Evolutionary conservation across 768 basidiomycete species (phyloP), one percentile per base, ranked within the genome.

Genomic region (Xanthoconium purpureum): DNA sequence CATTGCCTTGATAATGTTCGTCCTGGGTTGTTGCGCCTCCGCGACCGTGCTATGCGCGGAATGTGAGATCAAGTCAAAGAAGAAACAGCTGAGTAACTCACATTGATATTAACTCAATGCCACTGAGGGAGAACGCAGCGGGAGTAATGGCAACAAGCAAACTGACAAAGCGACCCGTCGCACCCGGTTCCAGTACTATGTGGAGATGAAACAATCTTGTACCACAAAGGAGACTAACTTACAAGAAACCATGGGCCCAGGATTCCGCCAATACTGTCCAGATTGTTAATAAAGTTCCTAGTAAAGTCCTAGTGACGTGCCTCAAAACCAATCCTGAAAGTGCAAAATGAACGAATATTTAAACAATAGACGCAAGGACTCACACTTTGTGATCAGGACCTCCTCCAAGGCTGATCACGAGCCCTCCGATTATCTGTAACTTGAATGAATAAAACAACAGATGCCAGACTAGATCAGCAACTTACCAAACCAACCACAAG

Each of bases 1-100:
- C 49, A 91, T 84, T 24, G 90, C 89, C 66, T 84, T 89, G 24
- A 83, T 76, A 60, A 94, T 89, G 64, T 89, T 91, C 32, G 85
- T 84, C 37, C 89, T 82, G 8, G 92, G 91, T 65, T 80, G 89
- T 66, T 83, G 77, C 0, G 88, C 86, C 71, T 94, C 91, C 0
- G 85, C 88, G 17, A 88, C 89, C 29, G 87, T 82, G 53, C 86
- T 87, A 50, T 42, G 60, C 55, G 38, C 5, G 15, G 28, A 28
- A 60, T 15, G 55, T 43, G 46, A 67, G 46, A 48, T 33, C 33
- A 43, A 55, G 45, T 37, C 24, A 15, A 15, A 29, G 36, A 67
- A 47, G 64, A 63, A 15, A 5, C 35, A 68, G 2, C 20, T 71
- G 15, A 50, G 43, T 8, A 32, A 66, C 78, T 57, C 60, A 84